Percentiles rank a stretch among this genome's conserved stretches.
These are phyloP conservation scores for Colletotrichum sp. DNA, from an alignment of 2,329 filamentous ascomycete species.

Conservation along the genomic window DNA sequence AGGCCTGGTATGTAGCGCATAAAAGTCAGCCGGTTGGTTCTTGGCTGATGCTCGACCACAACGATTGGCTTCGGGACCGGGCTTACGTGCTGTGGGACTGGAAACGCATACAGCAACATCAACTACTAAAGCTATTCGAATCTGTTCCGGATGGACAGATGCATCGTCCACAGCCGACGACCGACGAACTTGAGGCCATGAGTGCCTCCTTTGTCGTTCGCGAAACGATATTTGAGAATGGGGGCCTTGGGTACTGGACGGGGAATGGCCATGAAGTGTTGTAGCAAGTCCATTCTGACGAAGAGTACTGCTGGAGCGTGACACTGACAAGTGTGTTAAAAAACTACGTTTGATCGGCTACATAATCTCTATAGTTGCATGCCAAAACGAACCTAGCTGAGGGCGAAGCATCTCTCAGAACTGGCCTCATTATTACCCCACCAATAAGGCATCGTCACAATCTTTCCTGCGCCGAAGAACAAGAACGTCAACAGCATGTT, in stretches of 20 bases:
- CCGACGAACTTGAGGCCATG: background rate
- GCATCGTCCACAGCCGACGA: background rate
- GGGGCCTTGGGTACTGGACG: background rate
- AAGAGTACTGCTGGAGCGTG: background rate
- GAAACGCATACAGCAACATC: background rate
- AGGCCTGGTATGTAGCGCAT: background rate
- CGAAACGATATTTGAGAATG: background rate
- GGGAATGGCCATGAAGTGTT: background rate
- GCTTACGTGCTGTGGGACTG: background rate
- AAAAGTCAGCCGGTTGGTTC: background rate
- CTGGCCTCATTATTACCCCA: constrained; percentile 64
- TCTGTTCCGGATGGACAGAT: background rate
- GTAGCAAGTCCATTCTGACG: background rate
- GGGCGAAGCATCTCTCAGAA: constrained; percentile 64
- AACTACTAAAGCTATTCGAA: background rate
- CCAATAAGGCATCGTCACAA: constrained; percentile 66
- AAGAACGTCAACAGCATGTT: constrained; percentile 67
- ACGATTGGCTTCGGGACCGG: background rate
- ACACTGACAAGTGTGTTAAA: background rate
- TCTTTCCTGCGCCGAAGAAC: constrained; percentile 58
- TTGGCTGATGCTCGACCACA: background rate
- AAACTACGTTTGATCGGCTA: background rate
- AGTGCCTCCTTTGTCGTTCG: background rate
- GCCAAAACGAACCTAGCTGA: constrained; percentile 25
- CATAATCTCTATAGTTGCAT: background rate